Evolutionary conservation across 306 rosid species (phyloP).

Genomic region (Lathyrus tuberosus): DNA sequence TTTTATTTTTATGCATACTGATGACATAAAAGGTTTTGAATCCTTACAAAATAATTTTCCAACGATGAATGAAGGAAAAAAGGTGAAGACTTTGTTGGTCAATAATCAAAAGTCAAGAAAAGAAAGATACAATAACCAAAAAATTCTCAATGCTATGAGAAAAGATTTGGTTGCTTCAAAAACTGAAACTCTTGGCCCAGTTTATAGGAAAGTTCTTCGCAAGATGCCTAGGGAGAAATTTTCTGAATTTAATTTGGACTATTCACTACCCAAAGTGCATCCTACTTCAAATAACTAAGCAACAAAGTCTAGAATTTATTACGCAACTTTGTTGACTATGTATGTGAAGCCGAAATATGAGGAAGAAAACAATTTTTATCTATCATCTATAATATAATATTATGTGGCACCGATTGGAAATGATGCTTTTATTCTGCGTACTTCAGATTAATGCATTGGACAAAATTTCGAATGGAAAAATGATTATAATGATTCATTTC

Average conservation of each 20-base stretch:
- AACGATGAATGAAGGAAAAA: slow-evolving; percentile 29
- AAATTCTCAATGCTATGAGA: slow-evolving; percentile 16
- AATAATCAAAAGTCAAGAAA: slow-evolving; percentile 11
- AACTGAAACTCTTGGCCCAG: neutral
- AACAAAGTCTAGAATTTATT: neutral
- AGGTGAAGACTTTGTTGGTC: slow-evolving; percentile 9
- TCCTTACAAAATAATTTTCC: slow-evolving; percentile 32
- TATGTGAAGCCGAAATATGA: neutral
- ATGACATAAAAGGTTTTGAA: slow-evolving; percentile 25
- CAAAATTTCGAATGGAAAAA: too few relatives aligned
- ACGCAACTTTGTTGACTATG: neutral
- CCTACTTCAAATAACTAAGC: slow-evolving; percentile 71
- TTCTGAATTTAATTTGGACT: slow-evolving; percentile 64
- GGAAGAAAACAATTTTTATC: too few relatives aligned
- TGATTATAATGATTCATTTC: too few relatives aligned
- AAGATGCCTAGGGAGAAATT: slow-evolving; percentile 51
- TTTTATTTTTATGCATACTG: slow-evolving; percentile 44
- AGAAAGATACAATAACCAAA: slow-evolving; percentile 6
- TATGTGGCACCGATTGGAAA: too few relatives aligned
- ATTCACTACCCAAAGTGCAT: slow-evolving; percentile 71
- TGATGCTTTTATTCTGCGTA: too few relatives aligned
- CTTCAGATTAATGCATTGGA: too few relatives aligned
- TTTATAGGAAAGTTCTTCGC: slow-evolving; percentile 56
- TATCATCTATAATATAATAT: too few relatives aligned
- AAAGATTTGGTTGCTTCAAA: slow-evolving; percentile 19